These are phyloP conservation scores for Wickerhamiella occidentalis DNA, from an alignment of 805 yeast species.

Conservation along the genomic window DNA sequence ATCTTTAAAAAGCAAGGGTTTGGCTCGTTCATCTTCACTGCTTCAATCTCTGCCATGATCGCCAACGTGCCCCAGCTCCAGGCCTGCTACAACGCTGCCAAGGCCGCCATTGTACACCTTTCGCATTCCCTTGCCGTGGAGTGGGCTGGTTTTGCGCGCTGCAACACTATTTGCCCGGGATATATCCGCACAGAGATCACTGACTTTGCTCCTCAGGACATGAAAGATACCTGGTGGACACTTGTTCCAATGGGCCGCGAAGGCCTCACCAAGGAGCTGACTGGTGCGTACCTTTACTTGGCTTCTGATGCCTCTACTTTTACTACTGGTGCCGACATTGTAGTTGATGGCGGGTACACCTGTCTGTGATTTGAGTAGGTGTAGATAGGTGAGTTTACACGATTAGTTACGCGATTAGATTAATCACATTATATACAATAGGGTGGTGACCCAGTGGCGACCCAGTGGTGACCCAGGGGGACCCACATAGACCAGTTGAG, in stretches of 20 bases:
- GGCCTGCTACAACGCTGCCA: conserved; percentile 73
- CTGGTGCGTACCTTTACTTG: conserved; percentile 68
- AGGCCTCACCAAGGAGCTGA: conserved; percentile 58
- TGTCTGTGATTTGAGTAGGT: too few relatives aligned
- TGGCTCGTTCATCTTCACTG: conserved; percentile 75
- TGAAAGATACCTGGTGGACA: conserved; percentile 37
- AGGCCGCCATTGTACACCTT: conserved; percentile 71
- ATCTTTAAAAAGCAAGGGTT: conserved; percentile 62
- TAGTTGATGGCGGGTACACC: conserved; percentile 70
- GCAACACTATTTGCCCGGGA: conserved; percentile 76
- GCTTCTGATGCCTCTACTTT: conserved; percentile 74
- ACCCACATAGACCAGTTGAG: too few relatives aligned
- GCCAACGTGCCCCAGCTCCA: conserved; percentile 81
- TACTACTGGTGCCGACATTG: conserved; percentile 66
- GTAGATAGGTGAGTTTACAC: too few relatives aligned
- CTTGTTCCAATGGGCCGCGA: conserved; percentile 46
- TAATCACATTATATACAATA: too few relatives aligned
- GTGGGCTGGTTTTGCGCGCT: conserved; percentile 78
- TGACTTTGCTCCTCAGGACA: conserved; percentile 34
- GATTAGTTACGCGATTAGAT: too few relatives aligned
- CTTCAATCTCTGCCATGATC: conserved; percentile 81
- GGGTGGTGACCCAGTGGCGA: too few relatives aligned
- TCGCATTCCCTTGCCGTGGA: conserved; percentile 72
- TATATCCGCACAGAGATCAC: conserved; percentile 64
- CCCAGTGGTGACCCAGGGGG: too few relatives aligned